These are phyloP conservation scores for Pseudogymnoascus sp. DNA, from an alignment of 2,329 filamentous ascomycete genomes.

Conservation along the genomic window DNA sequence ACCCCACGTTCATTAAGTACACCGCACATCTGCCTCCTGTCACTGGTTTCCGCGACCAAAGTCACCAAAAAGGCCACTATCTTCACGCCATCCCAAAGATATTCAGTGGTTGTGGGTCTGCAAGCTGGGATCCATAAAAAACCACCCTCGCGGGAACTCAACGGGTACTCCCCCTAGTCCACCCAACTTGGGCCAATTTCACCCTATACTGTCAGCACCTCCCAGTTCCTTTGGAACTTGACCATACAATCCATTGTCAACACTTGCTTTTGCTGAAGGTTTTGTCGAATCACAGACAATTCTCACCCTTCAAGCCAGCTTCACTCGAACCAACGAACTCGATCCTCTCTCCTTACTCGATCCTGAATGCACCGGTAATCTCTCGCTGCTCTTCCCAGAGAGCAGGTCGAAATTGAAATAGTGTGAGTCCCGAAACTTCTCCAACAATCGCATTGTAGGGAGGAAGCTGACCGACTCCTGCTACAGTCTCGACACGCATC, in stretches of 20 bases:
- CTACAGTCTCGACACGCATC: constrained; percentile 10
- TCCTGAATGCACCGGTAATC: constrained; percentile 28
- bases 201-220: constrained; percentile 6
- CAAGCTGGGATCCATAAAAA: not conserved
- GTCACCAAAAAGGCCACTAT: not conserved
- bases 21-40: not conserved
- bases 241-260: constrained; percentile 13
- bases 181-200: constrained; percentile 6
- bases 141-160: not conserved
- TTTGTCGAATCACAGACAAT: constrained; percentile 5
- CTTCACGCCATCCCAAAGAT: not conserved
- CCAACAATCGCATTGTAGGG: not conserved
- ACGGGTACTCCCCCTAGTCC: constrained; percentile 1
- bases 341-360: constrained; percentile 13
- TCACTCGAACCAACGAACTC: not conserved
- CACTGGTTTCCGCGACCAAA: not conserved
- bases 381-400: constrained; percentile 26
- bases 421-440: constrained; percentile 16
- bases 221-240: constrained; percentile 16
- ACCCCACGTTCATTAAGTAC: not conserved
- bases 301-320: not conserved
- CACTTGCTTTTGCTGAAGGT: constrained; percentile 11
- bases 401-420: constrained; percentile 20
- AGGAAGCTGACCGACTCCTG: not conserved
- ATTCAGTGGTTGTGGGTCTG: not conserved